Evolutionary conservation across 2,329 filamentous ascomycete species (phyloP).

Genomic region (Eutypella sp.): DNA sequence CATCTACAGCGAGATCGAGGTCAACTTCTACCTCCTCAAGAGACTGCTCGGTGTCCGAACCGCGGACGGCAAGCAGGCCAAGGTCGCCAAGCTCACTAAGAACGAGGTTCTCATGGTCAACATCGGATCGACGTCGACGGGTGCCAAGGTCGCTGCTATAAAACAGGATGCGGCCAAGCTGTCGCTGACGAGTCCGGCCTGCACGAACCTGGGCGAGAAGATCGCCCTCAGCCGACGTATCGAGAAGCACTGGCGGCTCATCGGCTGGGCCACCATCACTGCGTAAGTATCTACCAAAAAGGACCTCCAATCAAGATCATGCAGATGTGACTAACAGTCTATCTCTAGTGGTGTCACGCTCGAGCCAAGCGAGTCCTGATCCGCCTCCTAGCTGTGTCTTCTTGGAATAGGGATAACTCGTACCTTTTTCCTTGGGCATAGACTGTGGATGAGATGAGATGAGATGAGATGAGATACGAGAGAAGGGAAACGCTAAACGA

Average conservation of each 20-base stretch:
- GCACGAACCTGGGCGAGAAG: conserved; percentile 97
- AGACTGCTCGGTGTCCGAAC: conserved; percentile 94
- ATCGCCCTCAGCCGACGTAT: conserved; percentile 93
- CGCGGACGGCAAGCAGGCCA: conserved; percentile 97
- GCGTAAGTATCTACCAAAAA: conserved; percentile 48
- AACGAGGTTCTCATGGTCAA: conserved; percentile 99
- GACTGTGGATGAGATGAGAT: no score
- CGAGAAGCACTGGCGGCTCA: conserved; percentile 97
- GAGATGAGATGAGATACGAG: no score
- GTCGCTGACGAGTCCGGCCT: conserved; percentile 85
- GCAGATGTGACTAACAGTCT: neutral
- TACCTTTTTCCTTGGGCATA: neutral
- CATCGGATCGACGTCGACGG: conserved; percentile 95
- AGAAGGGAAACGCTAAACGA: neutral
- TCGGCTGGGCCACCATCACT: conserved; percentile 82
- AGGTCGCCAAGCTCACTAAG: conserved; percentile 97
- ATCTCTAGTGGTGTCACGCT: conserved; percentile 20
- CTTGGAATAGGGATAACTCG: neutral
- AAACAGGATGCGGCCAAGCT: conserved; percentile 98
- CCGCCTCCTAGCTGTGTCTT: neutral
- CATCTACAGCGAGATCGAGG: conserved; percentile 97
- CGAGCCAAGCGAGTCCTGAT: neutral
- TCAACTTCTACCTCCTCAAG: conserved; percentile 98
- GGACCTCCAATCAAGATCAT: neutral
- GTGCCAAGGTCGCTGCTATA: conserved; percentile 94